These are phyloP conservation scores for Murraya paniculata DNA, from an alignment of 345 rosid species.

Conservation along the genomic window DNA sequence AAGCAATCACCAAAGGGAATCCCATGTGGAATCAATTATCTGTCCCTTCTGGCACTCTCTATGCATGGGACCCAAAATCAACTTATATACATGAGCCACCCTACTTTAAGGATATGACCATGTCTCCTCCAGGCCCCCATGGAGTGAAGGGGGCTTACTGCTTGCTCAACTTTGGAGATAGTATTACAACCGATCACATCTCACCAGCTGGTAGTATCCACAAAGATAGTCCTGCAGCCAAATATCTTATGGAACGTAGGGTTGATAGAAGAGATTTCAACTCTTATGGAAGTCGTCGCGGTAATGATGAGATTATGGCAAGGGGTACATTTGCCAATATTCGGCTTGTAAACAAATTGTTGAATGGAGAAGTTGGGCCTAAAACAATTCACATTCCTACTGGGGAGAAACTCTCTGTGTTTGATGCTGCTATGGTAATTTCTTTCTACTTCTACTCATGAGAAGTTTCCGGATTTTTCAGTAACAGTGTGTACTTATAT, in stretches of 20 bases:
- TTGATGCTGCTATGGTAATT: conserved; percentile 80
- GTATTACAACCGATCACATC: conserved; percentile 92
- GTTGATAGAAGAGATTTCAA: conserved; percentile 81
- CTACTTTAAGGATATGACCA: conserved; percentile 83
- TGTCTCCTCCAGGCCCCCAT: conserved; percentile 85
- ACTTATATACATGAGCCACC: conserved; percentile 91
- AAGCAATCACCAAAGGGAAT: conserved; percentile 82
- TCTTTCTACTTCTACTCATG: conserved; percentile 10
- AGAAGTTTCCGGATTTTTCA: neutral
- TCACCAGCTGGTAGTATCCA: conserved; percentile 96
- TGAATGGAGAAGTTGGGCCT: conserved; percentile 91
- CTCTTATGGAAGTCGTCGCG: conserved; percentile 89
- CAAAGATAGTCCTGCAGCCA: conserved; percentile 90
- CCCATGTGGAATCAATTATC: conserved; percentile 85
- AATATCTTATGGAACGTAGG: conserved; percentile 73
- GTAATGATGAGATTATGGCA: conserved; percentile 86
- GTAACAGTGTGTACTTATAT: neutral
- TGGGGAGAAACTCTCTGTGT: conserved; percentile 79
- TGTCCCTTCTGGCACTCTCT: conserved; percentile 60
- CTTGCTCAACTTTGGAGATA: conserved; percentile 81
- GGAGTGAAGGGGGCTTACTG: conserved; percentile 87
- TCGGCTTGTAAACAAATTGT: conserved; percentile 69
- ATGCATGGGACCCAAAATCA: conserved; percentile 80
- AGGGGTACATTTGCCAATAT: conserved; percentile 87
- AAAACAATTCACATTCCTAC: conserved; percentile 76